A percentile compares a stretch with the other conserved stretches of the same genome.
These are phyloP conservation scores for Biancaea sappan DNA, from an alignment of 306 rosid genomes.

Conservation along the genomic window DNA sequence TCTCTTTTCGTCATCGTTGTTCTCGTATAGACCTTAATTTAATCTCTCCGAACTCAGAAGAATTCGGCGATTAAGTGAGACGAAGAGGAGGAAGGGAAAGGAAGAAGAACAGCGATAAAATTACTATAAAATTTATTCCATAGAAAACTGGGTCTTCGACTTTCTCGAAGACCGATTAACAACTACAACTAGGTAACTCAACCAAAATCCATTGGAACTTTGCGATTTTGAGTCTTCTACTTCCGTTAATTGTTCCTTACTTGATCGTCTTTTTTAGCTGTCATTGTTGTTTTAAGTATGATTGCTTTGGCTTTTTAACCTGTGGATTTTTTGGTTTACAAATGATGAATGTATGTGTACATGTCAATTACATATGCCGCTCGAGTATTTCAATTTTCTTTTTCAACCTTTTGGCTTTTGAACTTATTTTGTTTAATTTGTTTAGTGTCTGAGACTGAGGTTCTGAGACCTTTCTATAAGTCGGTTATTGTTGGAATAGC, in stretches of 20 bases:
- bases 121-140: slow-evolving; percentile 25
- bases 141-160: slow-evolving; percentile 49
- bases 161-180: slow-evolving; percentile 57
- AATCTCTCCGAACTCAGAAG: slow-evolving; percentile 25
- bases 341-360: slow-evolving; percentile 10
- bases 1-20: slow-evolving; percentile 24
- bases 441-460: slow-evolving; percentile 15
- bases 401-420: not conserved
- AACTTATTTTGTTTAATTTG: slow-evolving; percentile 36
- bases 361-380: not conserved
- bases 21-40: slow-evolving; percentile 25
- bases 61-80: slow-evolving; percentile 34
- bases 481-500: not conserved
- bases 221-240: slow-evolving; percentile 24
- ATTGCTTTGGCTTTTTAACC: slow-evolving; percentile 15
- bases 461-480: slow-evolving; percentile 13
- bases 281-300: slow-evolving; percentile 31
- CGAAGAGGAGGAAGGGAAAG: slow-evolving; percentile 14
- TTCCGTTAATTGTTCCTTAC: slow-evolving; percentile 11
- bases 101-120: slow-evolving; percentile 28
- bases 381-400: not conserved
- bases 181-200: slow-evolving; percentile 58
- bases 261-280: slow-evolving; percentile 39
- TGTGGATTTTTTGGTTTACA: not conserved
- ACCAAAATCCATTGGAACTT: slow-evolving; percentile 35